Evolutionary conservation across 1,284 basidiomycete species (phyloP).

Genomic region (Irpex sp.): DNA sequence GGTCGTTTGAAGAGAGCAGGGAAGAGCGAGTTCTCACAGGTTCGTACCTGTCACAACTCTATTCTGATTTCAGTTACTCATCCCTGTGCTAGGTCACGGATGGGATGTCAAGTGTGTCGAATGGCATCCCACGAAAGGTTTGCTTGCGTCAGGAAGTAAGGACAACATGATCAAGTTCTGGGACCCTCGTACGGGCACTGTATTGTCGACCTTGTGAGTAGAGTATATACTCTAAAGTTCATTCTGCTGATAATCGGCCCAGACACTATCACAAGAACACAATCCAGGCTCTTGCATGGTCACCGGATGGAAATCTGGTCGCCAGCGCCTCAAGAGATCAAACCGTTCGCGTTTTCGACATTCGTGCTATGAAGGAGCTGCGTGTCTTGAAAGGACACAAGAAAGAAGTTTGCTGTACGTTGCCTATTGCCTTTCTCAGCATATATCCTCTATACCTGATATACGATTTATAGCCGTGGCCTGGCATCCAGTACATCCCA

Average conservation of each 20-base stretch:
- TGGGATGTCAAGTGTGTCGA: slow-evolving; percentile 99
- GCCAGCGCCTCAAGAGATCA: slow-evolving; percentile 95
- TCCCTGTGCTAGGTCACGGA: slow-evolving; percentile 72
- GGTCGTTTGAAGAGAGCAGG: slow-evolving; percentile 90
- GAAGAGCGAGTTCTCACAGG: slow-evolving; percentile 88
- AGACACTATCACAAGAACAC: slow-evolving; percentile 98
- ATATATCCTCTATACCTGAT: not conserved
- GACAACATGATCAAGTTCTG: slow-evolving; percentile 99
- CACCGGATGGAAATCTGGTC: slow-evolving; percentile 88
- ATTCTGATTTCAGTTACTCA: not conserved
- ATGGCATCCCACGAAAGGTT: slow-evolving; percentile 96
- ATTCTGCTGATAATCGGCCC: not conserved
- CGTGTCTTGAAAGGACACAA: slow-evolving; percentile 90
- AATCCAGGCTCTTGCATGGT: slow-evolving; percentile 90
- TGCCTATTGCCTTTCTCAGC: not conserved
- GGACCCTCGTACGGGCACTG: slow-evolving; percentile 91
- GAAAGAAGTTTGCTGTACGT: slow-evolving; percentile 95
- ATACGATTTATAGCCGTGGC: slow-evolving; percentile 61
- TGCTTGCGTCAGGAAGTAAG: slow-evolving; percentile 93
- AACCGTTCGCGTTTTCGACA: slow-evolving; percentile 95
- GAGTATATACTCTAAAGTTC: not conserved
- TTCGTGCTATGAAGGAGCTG: slow-evolving; percentile 95
- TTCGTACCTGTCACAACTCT: slow-evolving; percentile 27
- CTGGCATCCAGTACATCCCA: slow-evolving; percentile 93
- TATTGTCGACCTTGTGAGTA: slow-evolving; percentile 80